Evolutionary conservation across 2,329 filamentous ascomycete species (phyloP), one percentile per base, ranked within the genome.

Genomic region (Alternaria sp.): DNA sequence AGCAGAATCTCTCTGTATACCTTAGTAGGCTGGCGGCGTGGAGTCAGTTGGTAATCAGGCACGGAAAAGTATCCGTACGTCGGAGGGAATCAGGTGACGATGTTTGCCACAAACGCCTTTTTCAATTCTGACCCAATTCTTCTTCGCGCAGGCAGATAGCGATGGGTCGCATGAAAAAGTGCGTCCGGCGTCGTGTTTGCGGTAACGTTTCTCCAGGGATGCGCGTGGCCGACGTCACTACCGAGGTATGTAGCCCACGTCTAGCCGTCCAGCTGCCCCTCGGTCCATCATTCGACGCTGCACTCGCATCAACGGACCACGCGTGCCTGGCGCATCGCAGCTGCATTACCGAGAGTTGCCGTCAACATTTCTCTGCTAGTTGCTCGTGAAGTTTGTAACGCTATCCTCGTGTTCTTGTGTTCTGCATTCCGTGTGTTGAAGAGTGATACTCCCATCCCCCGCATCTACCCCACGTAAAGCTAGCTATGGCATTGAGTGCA

Each of bases 401-500:
- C 43, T 10, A 40, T 43, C 50, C 13, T 64, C 54, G 55, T 62
- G 61, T 59, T 32, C 40, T 46, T 46, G 45, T 49, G 40, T 62
- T 51, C 26, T 54, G 40, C 26, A 46, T 25, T 36, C 9, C 23
- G 17, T 57, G 64, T 65, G 59, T 57, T 67, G 49, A 64, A 61
- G 61, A 46, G 57, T 55, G 30, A 65, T 67, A 59, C 58, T 64
- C 52, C 28, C 12, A 59, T 69, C 68, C 65, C 70, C 71, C 69
- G 61, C 71, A 69, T 66, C 69, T 74, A 74, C 72, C 74, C 73
- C 75, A 70, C 72, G 68, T 59, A 62, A 65, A 67, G 32, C 36
- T 51, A 73, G 79, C 75, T 65, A 92, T 92, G 90, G 87, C 89
- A 58, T 83, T 91, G 79, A 89, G 87, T 72, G 80, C 90, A 61